These are phyloP conservation scores for Coffea humblotiana DNA, from an alignment of 305 asterid species.

Conservation along the genomic window DNA sequence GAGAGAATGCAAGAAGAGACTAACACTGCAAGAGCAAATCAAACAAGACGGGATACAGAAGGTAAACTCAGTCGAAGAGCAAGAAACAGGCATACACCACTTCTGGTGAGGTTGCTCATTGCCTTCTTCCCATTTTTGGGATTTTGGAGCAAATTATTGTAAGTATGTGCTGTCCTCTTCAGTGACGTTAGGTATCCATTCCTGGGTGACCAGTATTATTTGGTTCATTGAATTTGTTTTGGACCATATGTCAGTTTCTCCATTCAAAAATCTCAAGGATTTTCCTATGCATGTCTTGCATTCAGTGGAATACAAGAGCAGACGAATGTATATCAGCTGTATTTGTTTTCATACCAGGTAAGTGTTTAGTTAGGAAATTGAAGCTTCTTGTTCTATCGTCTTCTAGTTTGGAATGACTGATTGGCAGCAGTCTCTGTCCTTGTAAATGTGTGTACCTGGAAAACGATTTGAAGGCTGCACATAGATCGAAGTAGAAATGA, in stretches of 20 bases:
- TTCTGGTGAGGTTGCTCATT: slow-evolving; percentile 46
- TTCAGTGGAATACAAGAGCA: background rate
- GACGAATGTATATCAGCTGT: background rate
- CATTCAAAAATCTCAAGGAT: background rate
- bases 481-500: background rate
- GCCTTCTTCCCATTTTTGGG: slow-evolving; percentile 60
- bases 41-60: slow-evolving; percentile 21
- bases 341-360: background rate
- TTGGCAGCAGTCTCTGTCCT: background rate
- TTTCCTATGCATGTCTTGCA: background rate
- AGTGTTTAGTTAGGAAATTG: background rate
- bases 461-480: background rate
- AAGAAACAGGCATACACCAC: slow-evolving; percentile 46
- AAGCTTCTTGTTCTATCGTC: background rate
- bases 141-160: slow-evolving; percentile 52
- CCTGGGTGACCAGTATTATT: background rate
- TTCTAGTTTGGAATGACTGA: background rate
- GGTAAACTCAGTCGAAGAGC: slow-evolving; percentile 46
- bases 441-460: background rate
- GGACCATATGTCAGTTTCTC: background rate
- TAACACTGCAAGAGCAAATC: slow-evolving; percentile 16
- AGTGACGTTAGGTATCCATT: background rate
- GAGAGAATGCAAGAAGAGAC: slow-evolving; percentile 34
- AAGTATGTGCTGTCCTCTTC: background rate
- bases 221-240: background rate